These are phyloP conservation scores for Ceriops decandra DNA, from an alignment of 345 rosid species.

Conservation along the genomic window DNA sequence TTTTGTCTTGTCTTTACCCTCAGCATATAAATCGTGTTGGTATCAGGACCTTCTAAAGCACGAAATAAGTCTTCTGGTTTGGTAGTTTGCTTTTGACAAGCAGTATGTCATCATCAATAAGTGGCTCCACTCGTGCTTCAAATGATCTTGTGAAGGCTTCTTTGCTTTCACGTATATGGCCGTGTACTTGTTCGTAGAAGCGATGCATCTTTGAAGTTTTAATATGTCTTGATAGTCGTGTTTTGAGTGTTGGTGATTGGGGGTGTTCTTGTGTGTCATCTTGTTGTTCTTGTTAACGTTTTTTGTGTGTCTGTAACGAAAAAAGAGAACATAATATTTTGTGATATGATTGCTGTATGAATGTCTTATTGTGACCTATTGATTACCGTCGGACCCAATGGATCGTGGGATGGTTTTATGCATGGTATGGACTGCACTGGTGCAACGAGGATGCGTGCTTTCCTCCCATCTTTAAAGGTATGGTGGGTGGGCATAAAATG, in stretches of 20 bases:
- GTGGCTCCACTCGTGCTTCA: conserved; percentile 2
- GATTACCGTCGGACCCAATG: conserved; percentile 9
- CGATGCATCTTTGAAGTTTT: too few relatives aligned
- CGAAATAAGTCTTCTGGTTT: conserved; percentile 12
- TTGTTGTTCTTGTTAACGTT: neutral
- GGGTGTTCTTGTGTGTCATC: neutral
- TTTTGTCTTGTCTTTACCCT: conserved; percentile 22
- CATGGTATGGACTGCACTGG: too few relatives aligned
- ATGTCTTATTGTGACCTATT: conserved; percentile 2
- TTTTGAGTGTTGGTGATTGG: neutral
- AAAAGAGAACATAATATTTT: conserved; percentile 5
- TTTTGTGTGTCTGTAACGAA: neutral
- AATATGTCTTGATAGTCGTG: neutral
- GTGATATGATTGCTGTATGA: neutral
- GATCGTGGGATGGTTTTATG: conserved; percentile 1
- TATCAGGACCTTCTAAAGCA: conserved; percentile 17
- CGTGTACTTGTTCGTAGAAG: neutral
- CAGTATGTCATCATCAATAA: neutral
- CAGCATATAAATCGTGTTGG: conserved; percentile 24
- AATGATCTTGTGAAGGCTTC: neutral
- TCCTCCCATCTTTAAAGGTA: too few relatives aligned
- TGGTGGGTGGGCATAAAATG: too few relatives aligned
- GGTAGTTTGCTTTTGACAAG: conserved; percentile 1
- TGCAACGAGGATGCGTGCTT: too few relatives aligned
- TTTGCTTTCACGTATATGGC: neutral